These are phyloP conservation scores for Elaphomyces granulatus DNA, from an alignment of 495 filamentous ascomycete genomes.

Conservation along the genomic window DNA sequence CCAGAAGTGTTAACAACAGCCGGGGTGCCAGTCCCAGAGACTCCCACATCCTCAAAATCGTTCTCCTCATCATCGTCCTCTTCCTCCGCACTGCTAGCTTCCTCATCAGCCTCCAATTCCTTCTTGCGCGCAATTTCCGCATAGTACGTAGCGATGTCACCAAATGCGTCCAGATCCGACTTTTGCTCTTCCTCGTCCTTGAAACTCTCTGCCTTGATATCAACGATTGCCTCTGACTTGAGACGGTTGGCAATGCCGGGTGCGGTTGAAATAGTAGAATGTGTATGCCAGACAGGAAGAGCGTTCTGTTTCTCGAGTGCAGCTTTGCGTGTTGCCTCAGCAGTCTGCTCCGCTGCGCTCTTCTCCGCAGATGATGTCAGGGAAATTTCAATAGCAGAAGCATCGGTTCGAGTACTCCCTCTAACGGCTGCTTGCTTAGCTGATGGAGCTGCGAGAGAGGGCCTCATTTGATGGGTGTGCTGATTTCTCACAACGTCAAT, in stretches of 20 bases:
- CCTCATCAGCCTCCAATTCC: slow-evolving; percentile 32
- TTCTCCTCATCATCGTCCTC: slow-evolving; percentile 35
- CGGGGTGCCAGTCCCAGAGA: slow-evolving; percentile 27
- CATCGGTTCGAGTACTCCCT: slow-evolving; percentile 49
- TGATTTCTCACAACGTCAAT: slow-evolving; percentile 36
- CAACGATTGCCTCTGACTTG: slow-evolving; percentile 25
- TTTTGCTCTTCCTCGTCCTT: slow-evolving; percentile 43
- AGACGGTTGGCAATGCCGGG: slow-evolving; percentile 10
- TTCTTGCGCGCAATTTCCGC: slow-evolving; percentile 37
- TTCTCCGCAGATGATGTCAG: slow-evolving; percentile 62
- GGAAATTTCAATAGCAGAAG: slow-evolving; percentile 60
- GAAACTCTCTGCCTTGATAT: slow-evolving; percentile 29
- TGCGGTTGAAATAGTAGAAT: slow-evolving; percentile 52
- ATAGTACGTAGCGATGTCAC: slow-evolving; percentile 39
- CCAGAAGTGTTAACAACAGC: slow-evolving; percentile 17
- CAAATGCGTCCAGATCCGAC: slow-evolving; percentile 28
- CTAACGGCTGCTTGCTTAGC: slow-evolving; percentile 53
- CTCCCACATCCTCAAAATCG: slow-evolving; percentile 35
- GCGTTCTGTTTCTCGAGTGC: slow-evolving; percentile 68
- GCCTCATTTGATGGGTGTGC: slow-evolving; percentile 41
- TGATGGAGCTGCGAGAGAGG: slow-evolving; percentile 24
- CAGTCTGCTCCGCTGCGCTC: slow-evolving; percentile 57
- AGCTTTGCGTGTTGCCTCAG: slow-evolving; percentile 58
- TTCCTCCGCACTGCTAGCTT: slow-evolving; percentile 32
- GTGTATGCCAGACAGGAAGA: slow-evolving; percentile 78